Evolutionary conservation across 768 basidiomycete species (phyloP).

Genomic region (Calocera viscosa): DNA sequence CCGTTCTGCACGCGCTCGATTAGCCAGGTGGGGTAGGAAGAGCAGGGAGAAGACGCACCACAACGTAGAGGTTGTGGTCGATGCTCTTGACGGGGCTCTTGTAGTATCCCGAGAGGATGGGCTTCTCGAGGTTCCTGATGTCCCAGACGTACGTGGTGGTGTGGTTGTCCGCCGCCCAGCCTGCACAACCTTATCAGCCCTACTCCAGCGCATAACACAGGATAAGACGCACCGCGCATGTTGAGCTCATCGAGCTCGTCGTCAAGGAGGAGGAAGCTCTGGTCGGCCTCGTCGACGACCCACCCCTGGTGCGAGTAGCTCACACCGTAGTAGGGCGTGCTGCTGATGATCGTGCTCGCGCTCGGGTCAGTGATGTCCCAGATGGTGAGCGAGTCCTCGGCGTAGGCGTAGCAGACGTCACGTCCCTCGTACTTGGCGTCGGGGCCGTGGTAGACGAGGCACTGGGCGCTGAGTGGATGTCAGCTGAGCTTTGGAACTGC

Average conservation of each 20-base stretch:
- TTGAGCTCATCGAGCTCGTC: neutral
- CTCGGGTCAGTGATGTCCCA: slow-evolving; percentile 3
- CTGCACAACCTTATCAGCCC: neutral
- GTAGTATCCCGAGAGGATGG: slow-evolving; percentile 1
- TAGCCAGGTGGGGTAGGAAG: neutral
- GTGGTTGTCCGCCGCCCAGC: slow-evolving; percentile 4
- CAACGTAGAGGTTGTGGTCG: slow-evolving; percentile 4
- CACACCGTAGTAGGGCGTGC: neutral
- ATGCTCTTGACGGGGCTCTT: neutral
- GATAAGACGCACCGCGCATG: neutral
- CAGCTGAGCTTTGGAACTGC: neutral
- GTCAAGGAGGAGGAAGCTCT: neutral
- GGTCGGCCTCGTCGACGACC: neutral
- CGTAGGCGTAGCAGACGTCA: neutral
- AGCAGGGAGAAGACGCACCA: neutral
- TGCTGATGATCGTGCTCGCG: neutral
- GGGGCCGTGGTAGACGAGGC: slow-evolving; percentile 5
- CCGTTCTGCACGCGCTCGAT: neutral
- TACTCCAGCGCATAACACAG: neutral
- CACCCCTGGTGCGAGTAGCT: neutral
- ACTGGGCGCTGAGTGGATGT: neutral
- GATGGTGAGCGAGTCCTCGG: slow-evolving; percentile 3
- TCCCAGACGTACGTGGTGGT: slow-evolving; percentile 2
- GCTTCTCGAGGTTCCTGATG: slow-evolving; percentile 2
- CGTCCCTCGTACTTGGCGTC: neutral